Conservation (phyloP, 2,329 filamentous ascomycete species). For the Achaetomium macrosporum region DNA sequence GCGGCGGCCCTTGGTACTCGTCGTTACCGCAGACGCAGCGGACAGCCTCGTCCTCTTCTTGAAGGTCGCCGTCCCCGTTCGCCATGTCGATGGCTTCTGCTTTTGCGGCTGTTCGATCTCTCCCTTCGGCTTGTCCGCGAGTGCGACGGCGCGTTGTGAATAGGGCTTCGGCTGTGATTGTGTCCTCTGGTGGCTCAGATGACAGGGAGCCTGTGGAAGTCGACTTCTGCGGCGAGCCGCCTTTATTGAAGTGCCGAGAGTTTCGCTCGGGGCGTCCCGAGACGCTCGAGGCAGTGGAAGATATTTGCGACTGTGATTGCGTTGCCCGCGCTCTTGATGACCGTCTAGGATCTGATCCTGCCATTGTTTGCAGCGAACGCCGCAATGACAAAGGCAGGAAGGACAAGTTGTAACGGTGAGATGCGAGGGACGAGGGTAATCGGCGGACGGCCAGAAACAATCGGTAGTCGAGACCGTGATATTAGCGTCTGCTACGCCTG, state of each 20-base stretch:
- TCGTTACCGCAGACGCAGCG: slow-evolving; percentile 91
- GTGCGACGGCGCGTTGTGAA: slow-evolving; percentile 71
- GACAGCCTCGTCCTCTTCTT: slow-evolving; percentile 89
- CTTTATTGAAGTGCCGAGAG: slow-evolving; percentile 66
- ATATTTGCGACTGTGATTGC: slow-evolving; percentile 70
- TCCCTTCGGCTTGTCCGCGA: slow-evolving; percentile 57
- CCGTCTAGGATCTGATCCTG: slow-evolving; percentile 68
- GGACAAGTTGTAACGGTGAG: slow-evolving; percentile 27
- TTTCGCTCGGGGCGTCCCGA: slow-evolving; percentile 70
- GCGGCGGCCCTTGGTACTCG: slow-evolving; percentile 83
- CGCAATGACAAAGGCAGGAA: slow-evolving; percentile 27
- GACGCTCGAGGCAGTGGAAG: slow-evolving; percentile 70
- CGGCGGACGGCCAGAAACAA: neutral
- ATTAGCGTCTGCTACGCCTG: neutral
- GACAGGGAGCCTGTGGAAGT: slow-evolving; percentile 67
- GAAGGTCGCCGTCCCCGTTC: slow-evolving; percentile 64
- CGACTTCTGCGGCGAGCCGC: slow-evolving; percentile 68
- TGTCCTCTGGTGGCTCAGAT: slow-evolving; percentile 61
- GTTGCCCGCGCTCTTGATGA: slow-evolving; percentile 83
- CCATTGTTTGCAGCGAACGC: slow-evolving; percentile 44
- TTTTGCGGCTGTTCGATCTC: slow-evolving; percentile 38
- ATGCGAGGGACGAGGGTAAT: slow-evolving; percentile 13
- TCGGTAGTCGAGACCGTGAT: neutral
- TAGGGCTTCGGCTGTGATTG: slow-evolving; percentile 53
- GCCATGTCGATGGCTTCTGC: slow-evolving; percentile 45